Evolutionary conservation across 2,329 filamentous ascomycete genomes (phyloP).

Genomic region (Alternaria gaisen): DNA sequence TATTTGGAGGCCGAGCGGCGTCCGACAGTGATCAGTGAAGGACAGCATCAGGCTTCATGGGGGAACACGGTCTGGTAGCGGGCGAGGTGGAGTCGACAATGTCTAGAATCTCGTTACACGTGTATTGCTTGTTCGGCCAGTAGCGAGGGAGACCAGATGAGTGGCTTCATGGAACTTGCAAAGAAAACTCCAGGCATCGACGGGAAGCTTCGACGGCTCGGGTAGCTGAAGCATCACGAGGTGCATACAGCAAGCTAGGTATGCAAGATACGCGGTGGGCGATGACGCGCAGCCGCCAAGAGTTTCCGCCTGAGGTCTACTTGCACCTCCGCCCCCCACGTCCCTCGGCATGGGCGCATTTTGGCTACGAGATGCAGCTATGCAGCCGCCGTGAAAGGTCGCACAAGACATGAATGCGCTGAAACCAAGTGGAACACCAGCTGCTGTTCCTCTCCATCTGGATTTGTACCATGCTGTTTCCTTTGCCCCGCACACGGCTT

Average conservation of each 20-base stretch:
- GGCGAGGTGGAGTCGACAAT: conserved; percentile 1
- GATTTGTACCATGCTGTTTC: neutral
- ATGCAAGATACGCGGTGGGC: conserved; percentile 9
- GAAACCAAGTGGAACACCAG: neutral
- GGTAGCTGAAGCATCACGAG: conserved; percentile 10
- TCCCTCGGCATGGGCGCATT: neutral
- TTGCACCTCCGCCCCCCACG: conserved; percentile 2
- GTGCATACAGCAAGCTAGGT: conserved; percentile 3
- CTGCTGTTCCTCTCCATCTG: neutral
- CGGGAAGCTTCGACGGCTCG: conserved; percentile 8
- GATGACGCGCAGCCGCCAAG: conserved; percentile 25
- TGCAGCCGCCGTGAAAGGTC: conserved; percentile 9
- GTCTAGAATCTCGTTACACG: conserved; percentile 6
- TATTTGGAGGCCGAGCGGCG: conserved; percentile 12
- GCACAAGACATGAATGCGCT: neutral
- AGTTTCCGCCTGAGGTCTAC: neutral
- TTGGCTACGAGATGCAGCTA: neutral
- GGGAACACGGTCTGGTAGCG: conserved; percentile 8
- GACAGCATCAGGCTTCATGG: conserved; percentile 35
- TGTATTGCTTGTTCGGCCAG: conserved; percentile 4
- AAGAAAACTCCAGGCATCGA: conserved; percentile 3
- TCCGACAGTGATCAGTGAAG: conserved; percentile 15
- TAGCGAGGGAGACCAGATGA: neutral
- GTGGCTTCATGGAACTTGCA: conserved; percentile 1
- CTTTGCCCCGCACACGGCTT: neutral